phyloP scores from a whole-genome alignment of 2,329 filamentous ascomycete genomes.

The Cladophialophora carrionii region DNA sequence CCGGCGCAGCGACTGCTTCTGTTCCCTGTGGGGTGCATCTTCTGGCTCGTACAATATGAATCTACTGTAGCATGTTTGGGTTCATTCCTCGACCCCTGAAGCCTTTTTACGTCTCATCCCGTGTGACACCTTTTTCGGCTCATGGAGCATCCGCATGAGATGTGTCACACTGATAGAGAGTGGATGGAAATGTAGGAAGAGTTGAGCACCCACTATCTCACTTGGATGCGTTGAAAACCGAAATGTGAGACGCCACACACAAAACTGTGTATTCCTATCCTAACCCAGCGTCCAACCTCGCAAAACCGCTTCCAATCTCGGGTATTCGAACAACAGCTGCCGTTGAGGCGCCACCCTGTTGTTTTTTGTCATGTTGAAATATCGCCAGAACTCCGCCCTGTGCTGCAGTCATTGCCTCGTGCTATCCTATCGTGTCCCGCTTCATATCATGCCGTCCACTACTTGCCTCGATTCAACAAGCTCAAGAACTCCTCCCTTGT shows the following conservation, averaged over 20 bases:
- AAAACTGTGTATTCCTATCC: not conserved
- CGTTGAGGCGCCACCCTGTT: not conserved
- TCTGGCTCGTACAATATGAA: too few relatives aligned
- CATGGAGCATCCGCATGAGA: not conserved
- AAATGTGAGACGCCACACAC: not conserved
- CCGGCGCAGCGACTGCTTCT: too few relatives aligned
- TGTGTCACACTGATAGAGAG: not conserved
- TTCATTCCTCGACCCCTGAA: too few relatives aligned
- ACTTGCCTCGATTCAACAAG: conserved; percentile 60
- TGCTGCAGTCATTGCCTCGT: not conserved
- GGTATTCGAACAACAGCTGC: not conserved
- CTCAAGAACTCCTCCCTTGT: conserved; percentile 95
- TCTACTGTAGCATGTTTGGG: too few relatives aligned
- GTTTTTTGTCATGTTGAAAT: conserved; percentile 1
- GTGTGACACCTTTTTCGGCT: not conserved
- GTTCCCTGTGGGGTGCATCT: too few relatives aligned
- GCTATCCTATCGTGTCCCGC: not conserved
- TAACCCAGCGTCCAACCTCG: not conserved
- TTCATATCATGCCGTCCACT: not conserved
- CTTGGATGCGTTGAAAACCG: not conserved
- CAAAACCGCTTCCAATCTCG: not conserved
- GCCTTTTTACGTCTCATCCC: too few relatives aligned
- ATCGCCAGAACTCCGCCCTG: not conserved
- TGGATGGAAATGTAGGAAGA: not conserved
- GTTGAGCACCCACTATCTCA: not conserved